phyloP scores from a whole-genome alignment of 495 filamentous ascomycete species.

The Aspergillus ostianus region DNA sequence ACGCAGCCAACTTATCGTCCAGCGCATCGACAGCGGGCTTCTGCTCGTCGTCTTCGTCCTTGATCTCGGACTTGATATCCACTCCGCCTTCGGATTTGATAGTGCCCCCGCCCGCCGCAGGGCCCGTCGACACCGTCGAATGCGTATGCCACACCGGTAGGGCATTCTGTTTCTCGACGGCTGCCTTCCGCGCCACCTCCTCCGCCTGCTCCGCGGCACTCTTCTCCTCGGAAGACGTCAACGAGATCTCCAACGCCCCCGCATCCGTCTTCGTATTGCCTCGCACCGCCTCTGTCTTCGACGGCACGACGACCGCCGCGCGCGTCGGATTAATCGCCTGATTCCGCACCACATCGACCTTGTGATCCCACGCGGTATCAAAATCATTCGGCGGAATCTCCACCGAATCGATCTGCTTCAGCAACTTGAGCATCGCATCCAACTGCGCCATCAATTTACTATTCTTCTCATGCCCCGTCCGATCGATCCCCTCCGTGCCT shows the following conservation, averaged over 20 bases:
- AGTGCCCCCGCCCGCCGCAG: conserved; percentile 15
- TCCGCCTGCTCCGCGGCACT: conserved; percentile 72
- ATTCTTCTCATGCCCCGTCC: conserved; percentile 80
- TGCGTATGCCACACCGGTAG: conserved; percentile 88
- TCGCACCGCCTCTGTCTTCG: conserved; percentile 60
- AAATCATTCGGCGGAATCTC: conserved; percentile 86
- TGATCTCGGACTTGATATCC: conserved; percentile 42
- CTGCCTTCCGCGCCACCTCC: conserved; percentile 69
- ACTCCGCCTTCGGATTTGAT: conserved; percentile 38
- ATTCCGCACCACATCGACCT: conserved; percentile 49
- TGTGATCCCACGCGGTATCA: conserved; percentile 65
- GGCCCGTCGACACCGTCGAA: conserved; percentile 63
- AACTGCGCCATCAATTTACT: conserved; percentile 85
- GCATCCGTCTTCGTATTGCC: conserved; percentile 65
- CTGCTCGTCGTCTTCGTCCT: conserved; percentile 53
- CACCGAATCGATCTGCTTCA: conserved; percentile 81
- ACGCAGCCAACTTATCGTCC: conserved; percentile 52
- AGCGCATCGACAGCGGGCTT: conserved; percentile 44
- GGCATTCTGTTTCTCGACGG: conserved; percentile 76
- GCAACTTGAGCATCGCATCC: conserved; percentile 74
- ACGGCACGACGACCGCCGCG: conserved; percentile 42
- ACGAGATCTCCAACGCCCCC: conserved; percentile 72
- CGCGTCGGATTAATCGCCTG: conserved; percentile 54
- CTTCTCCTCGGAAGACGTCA: conserved; percentile 71
- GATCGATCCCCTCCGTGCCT: conserved; percentile 51